Percentiles rank a stretch among this genome's conserved stretches.
phyloP scores from a whole-genome alignment of 1,139 yeast genomes.

The Ashbya aceris region DNA sequence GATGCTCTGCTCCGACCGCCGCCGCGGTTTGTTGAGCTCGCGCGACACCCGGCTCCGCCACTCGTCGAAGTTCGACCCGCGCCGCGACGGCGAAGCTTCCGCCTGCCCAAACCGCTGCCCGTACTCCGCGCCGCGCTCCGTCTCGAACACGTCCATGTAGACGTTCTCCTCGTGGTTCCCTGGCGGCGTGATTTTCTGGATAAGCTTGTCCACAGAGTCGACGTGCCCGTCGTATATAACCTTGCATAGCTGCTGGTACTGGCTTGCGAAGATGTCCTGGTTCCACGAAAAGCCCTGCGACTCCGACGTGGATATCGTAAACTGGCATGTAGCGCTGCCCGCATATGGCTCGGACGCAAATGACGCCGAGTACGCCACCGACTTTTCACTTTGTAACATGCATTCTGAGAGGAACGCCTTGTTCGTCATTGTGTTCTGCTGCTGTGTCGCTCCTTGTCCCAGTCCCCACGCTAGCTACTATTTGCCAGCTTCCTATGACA shows the following conservation, averaged over 20 bases:
- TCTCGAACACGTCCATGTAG: conserved; percentile 1
- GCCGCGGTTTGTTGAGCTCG: conserved; percentile 18
- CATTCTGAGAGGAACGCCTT: conserved; percentile 10
- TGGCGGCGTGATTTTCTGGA: conserved; percentile 4
- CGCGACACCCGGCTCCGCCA: conserved; percentile 1
- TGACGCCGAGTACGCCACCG: conserved; percentile 18
- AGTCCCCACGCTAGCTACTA: too few relatives aligned
- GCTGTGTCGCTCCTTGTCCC: too few relatives aligned
- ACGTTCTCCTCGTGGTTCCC: not conserved
- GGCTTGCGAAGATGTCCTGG: conserved; percentile 27
- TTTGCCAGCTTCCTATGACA: too few relatives aligned
- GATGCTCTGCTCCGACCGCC: conserved; percentile 22
- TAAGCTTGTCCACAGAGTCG: conserved; percentile 15
- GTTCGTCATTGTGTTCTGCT: not conserved
- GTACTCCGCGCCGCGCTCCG: conserved; percentile 6
- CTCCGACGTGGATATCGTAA: conserved; percentile 19
- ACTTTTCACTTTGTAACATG: conserved; percentile 20
- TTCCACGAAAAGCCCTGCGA: conserved; percentile 29
- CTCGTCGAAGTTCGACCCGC: not conserved
- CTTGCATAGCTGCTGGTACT: conserved; percentile 26
- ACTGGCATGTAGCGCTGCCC: conserved; percentile 9
- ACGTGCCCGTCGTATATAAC: conserved; percentile 27
- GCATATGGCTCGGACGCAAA: conserved; percentile 9
- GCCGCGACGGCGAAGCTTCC: conserved; percentile 4
- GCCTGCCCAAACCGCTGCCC: conserved; percentile 7